These are phyloP conservation scores for Bisporella sp. DNA, from an alignment of 2,329 filamentous ascomycete species.

Conservation along the genomic window DNA sequence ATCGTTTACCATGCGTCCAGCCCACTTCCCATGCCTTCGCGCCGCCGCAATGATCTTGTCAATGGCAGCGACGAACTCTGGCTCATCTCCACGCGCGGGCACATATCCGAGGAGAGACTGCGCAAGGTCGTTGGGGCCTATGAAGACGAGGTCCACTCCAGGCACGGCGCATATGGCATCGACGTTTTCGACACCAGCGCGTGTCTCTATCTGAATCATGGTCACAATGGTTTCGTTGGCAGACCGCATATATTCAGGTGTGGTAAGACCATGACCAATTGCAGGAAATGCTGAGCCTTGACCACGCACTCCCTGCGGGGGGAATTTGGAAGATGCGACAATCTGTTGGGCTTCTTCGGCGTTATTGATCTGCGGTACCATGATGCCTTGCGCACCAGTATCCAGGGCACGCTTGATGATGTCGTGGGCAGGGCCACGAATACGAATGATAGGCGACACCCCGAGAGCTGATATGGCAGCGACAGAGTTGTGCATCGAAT, in stretches of 20 bases:
- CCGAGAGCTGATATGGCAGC: constrained; percentile 43
- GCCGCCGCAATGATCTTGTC: constrained; percentile 39
- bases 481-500: constrained; percentile 46
- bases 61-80: constrained; percentile 39
- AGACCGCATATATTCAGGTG: constrained; percentile 41
- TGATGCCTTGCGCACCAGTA: constrained; percentile 42
- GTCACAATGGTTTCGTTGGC: constrained; percentile 41
- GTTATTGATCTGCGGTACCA: constrained; percentile 40
- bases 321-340: constrained; percentile 43
- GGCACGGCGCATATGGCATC: constrained; percentile 36
- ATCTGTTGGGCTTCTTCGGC: constrained; percentile 38
- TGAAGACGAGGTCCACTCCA: constrained; percentile 38
- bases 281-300: constrained; percentile 43
- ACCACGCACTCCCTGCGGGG: constrained; percentile 40
- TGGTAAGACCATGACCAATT: constrained; percentile 36
- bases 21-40: constrained; percentile 43
- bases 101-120: constrained; percentile 37
- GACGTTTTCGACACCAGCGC: constrained; percentile 37
- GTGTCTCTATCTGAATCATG: constrained; percentile 39
- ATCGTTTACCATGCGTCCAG: constrained; percentile 40
- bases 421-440: constrained; percentile 32
- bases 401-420: constrained; percentile 46
- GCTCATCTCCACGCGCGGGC: constrained; percentile 38
- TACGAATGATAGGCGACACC: constrained; percentile 35
- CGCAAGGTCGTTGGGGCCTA: constrained; percentile 38